Evolutionary conservation across 179 eudicot genomes (phyloP), one percentile per base, ranked within the genome.

Genomic region (Patellifolia procumbens): DNA sequence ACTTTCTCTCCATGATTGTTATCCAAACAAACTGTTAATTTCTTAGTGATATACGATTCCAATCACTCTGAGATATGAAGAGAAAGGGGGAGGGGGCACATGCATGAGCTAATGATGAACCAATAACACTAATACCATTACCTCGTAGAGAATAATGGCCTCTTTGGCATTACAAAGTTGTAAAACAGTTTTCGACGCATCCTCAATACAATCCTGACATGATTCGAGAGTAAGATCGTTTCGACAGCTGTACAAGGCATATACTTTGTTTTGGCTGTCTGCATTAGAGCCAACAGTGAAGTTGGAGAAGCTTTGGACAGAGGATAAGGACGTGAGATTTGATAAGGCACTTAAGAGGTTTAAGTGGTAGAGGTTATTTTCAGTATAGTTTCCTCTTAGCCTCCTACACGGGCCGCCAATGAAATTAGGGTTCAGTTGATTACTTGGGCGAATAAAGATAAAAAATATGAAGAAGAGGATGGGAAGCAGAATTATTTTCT

Each of bases 321-420:
- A 28, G 31, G 70, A 11, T 3, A 19, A 22, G 70, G 6, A 67
- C 12, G 70, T 67, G 16, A 37, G 70, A 42, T 67, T 67, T 24
- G 70, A 67, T 28, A 67, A 67, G 49, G 70, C 70, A 7, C 9
- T 12, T 42, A 67, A 67, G 8, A 67, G 70, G 51, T 39, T 67
- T 67, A 22, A 39, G 17, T 67, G 52, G 70, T 20, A 42, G 32
- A 52, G 52, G 29, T 52, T 67, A 42, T 67, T 67, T 67, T 11
- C 20, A 2, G 52, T 67, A 24, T 67, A 67, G 52, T 67, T 67
- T 3, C 32, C 31, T 7, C 20, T 24, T 5, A 20, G 6, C 31
- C 7, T 7, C 2, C 16, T 17, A n/a, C 52, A 42, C 2, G 1
- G 10, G 17, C 37, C 4, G 24, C 70, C 26, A 42, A 12, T 26